Conservation (phyloP, 257 asterid genomes). For the Linderniella brevidens region DNA sequence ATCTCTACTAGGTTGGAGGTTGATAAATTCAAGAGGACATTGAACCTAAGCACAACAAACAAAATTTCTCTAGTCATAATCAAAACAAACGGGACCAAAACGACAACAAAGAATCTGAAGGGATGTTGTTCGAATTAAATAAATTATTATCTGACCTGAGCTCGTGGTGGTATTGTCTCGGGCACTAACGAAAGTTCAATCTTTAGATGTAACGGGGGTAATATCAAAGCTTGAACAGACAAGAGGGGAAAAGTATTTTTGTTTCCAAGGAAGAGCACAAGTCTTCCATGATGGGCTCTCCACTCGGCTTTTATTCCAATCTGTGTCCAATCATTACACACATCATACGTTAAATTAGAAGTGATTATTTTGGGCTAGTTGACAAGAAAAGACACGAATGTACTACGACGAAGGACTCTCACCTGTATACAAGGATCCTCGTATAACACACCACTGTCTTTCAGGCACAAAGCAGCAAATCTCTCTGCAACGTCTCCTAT, state of each 20-base stretch:
- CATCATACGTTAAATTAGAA: background rate
- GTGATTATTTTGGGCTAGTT: background rate
- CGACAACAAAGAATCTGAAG: background rate
- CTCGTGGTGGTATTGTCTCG: conserved; percentile 72
- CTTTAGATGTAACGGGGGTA: conserved; percentile 55
- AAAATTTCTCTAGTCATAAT: background rate
- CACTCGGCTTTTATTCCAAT: conserved; percentile 76
- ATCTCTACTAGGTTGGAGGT: conserved; percentile 66
- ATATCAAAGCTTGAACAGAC: conserved; percentile 49
- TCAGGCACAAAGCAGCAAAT: conserved; percentile 53
- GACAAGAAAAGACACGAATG: background rate
- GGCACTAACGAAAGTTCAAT: conserved; percentile 61
- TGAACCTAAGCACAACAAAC: conserved; percentile 34
- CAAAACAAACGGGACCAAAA: background rate
- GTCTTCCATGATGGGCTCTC: conserved; percentile 60
- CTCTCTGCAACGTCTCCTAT: conserved; percentile 55
- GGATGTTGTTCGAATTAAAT: background rate
- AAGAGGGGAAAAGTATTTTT: conserved; percentile 49
- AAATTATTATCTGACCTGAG: conserved; percentile 29
- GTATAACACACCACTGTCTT: conserved; percentile 68
- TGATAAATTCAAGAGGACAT: conserved; percentile 63
- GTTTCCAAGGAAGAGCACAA: conserved; percentile 70
- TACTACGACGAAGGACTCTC: too few species aligned
- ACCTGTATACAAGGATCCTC: conserved; percentile 82
- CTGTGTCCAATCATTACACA: conserved; percentile 18